Conservation (phyloP, 148 eudicot species). For the Mesembryanthemum crystallinum region DNA sequence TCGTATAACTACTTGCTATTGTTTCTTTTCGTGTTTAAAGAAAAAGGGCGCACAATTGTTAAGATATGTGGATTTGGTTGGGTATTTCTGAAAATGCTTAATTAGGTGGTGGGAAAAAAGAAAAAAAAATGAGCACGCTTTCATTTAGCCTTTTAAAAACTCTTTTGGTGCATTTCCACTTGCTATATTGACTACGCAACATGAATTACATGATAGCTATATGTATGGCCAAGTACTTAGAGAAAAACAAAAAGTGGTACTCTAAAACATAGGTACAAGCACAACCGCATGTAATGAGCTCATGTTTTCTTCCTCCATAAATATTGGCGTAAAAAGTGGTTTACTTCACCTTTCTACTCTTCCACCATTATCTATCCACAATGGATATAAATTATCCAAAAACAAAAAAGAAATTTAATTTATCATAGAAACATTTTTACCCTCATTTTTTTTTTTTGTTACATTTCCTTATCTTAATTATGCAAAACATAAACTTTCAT, state of each 20-base stretch:
- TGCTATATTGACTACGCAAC: no score
- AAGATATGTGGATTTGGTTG: no score
- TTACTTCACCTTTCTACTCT: neutral
- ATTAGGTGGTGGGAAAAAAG: no score
- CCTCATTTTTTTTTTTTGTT: neutral
- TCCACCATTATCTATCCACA: neutral
- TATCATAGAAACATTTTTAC: neutral
- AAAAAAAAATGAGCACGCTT: no score
- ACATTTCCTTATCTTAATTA: neutral
- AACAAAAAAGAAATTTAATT: neutral
- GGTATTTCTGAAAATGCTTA: no score
- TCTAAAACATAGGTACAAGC: neutral
- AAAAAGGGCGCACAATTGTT: no score
- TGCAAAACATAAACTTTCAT: neutral
- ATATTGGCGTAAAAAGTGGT: constrained; percentile 1
- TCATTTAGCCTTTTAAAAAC: no score
- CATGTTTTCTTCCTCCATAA: neutral
- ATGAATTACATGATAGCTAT: no score
- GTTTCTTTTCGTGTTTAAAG: no score
- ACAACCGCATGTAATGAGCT: neutral
- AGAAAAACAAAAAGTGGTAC: neutral
- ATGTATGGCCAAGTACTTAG: no score
- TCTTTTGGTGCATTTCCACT: no score
- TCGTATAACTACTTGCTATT: no score
- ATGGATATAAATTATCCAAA: neutral